Evolutionary conservation across 768 basidiomycete species (phyloP), one percentile per base, ranked within the genome.

Genomic region (Russula earlei): DNA sequence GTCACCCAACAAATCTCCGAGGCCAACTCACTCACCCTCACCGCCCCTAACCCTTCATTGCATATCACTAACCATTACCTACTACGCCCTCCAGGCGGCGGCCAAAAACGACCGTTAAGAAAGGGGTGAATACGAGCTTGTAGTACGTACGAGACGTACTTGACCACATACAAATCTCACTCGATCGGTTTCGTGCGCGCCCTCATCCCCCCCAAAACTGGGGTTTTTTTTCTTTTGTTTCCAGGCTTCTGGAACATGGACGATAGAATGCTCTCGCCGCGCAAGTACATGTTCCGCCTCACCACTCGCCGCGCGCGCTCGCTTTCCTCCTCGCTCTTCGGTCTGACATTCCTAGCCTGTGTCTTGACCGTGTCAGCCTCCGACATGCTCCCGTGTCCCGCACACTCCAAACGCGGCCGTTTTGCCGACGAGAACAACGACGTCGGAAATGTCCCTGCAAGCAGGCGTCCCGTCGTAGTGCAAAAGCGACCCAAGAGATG

Each of bases 291-390:
- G 20, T 70, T 85, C 62, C 81, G 81, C 60, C 71, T 84, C 61
- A 79, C 78, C 58, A 65, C 66, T 57, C 71, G 67, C 56, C 81
- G 81, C 67, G 80, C 81, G 49, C 87, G 88, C 67, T 79, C 79
- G 62, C 77, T 89, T 72, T 74, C 89, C 59, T 82, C 90, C 8
- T 79, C 84, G 34, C 81, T 91, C 61, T 92, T 92, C 67, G 83
- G 80, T 64, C 70, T 87, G 64, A 91, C 89, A 3, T 89, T 87
- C 69, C 70, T 88, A 67, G 86, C 85, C 24, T 78, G 87, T 17
- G 76, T 91, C 56, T 60, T 87, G 59, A 91, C 89, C 51, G 89
- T 92, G 17, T 84, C 85, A 12, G 86, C 85, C 22, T 89, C 88
- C 20, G 81, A 78, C 66, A 73, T 90, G 38, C 72, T 91, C 31